Evolutionary conservation across 1,139 yeast species (phyloP), one percentile per base, ranked within the genome.

Genomic region (Yamadazyma sp.): DNA sequence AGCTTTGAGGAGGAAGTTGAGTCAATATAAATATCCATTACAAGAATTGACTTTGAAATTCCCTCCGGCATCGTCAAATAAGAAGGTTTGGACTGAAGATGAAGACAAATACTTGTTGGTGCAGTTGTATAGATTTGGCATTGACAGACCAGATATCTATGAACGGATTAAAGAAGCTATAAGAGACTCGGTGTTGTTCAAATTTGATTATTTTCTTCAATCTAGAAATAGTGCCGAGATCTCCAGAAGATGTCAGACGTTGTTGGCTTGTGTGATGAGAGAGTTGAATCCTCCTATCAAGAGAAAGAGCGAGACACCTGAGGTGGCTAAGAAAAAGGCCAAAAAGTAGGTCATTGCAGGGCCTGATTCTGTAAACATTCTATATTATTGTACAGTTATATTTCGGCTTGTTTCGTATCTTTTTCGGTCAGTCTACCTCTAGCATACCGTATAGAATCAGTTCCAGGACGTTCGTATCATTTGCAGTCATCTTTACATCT

Each of bases 31-130:
- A 35, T 77, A 74, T 49, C 92, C 92, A 12, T 64, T 85, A 35
- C 82, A 80, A 53, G 87, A 84, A 40, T 61, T 85, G 45, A 67
- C 59, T 3, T 68, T 85, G 45, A 76, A 78, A 46, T 75, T 63
- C 43, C 88, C 90, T 4, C 81, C 86, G 0, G 70, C 84, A 1
- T 56, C 75, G 8, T 68, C 78, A 10, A 70, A 70, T 48, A 77
- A 76, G 52, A 69, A 81, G 47, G 74, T 80, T 1, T 85, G 78
- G 58, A 76, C 82, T 14, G 88, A 82, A 31, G 88, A 80, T 44
- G 94, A 85, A 54, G 95, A 85, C 53, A 65, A 89, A 42, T 85
- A 80, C 53, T 62, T 85, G 44, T 60, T 85, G 42, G 75, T 83
- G 7, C 84, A 81, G 59, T 61, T 83, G 50, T 80, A 78, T 56